Conservation (phyloP, 331 rosid species). For the Telfairia occidentalis region DNA sequence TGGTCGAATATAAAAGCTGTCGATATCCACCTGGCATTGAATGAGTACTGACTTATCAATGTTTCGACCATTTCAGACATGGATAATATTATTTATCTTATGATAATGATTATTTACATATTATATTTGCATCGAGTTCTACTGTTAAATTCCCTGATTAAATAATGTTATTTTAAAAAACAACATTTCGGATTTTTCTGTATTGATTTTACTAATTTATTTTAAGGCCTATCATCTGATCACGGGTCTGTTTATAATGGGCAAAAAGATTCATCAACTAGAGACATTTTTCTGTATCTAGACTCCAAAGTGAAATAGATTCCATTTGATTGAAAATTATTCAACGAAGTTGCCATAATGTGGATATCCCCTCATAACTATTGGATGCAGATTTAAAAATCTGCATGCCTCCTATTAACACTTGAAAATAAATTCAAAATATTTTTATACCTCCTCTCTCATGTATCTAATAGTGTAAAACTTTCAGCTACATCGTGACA, state of each 20-base stretch:
- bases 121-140: neutral
- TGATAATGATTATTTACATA: neutral
- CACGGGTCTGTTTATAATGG: neutral
- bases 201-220: neutral
- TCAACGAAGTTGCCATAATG: too few relatives aligned
- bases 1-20: neutral
- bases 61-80: neutral
- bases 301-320: neutral
- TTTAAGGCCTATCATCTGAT: neutral
- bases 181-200: neutral
- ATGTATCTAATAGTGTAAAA: too few relatives aligned
- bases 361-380: too few relatives aligned
- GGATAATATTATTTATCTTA: neutral
- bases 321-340: too few relatives aligned
- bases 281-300: neutral
- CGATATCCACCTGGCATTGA: neutral
- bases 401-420: too few relatives aligned
- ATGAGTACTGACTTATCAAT: neutral
- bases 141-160: neutral
- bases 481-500: too few relatives aligned
- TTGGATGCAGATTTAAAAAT: too few relatives aligned
- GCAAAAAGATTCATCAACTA: neutral
- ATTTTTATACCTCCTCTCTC: too few relatives aligned
- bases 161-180: neutral
- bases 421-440: too few relatives aligned